Conservation (phyloP, 2,329 filamentous ascomycete genomes). For the Aspergillus cejpii region DNA sequence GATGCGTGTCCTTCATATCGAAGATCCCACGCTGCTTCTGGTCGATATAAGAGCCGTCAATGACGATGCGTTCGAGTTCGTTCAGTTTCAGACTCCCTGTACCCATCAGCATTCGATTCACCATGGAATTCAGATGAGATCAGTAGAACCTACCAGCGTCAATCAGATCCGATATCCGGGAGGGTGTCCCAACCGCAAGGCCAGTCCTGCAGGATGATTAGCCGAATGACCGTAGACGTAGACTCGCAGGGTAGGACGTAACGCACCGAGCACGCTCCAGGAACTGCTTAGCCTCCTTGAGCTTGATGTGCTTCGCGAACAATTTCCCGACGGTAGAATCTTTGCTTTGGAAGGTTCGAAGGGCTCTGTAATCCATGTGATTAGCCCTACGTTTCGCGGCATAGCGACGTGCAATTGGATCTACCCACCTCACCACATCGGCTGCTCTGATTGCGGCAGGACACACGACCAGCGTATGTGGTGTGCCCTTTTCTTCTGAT, state of each 20-base stretch:
- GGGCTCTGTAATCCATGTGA: conserved; percentile 49
- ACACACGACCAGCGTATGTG: conserved; percentile 85
- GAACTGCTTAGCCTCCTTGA: conserved; percentile 75
- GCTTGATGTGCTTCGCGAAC: conserved; percentile 97
- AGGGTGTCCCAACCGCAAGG: conserved; percentile 84
- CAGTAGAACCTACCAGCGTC: conserved; percentile 58
- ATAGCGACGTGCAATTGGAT: neutral
- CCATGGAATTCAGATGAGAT: conserved; percentile 2
- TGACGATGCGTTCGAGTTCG: conserved; percentile 68
- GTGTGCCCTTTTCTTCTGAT: conserved; percentile 62
- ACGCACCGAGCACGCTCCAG: conserved; percentile 55
- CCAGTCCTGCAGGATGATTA: conserved; percentile 55
- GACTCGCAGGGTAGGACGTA: neutral
- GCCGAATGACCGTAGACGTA: neutral
- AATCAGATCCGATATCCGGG: conserved; percentile 72
- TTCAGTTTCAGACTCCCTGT: conserved; percentile 62
- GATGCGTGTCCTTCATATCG: conserved; percentile 89
- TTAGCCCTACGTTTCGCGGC: neutral
- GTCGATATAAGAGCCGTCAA: conserved; percentile 90
- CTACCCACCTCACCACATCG: conserved; percentile 63
- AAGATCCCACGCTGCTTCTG: conserved; percentile 89
- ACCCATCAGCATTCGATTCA: conserved; percentile 1
- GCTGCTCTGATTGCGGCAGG: conserved; percentile 78
- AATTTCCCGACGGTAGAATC: conserved; percentile 76
- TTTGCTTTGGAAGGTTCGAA: conserved; percentile 74